Percentiles rank a stretch among this genome's conserved stretches.
Conservation (phyloP, 2,329 filamentous ascomycete species). For the Fusarium xylarioides region DNA sequence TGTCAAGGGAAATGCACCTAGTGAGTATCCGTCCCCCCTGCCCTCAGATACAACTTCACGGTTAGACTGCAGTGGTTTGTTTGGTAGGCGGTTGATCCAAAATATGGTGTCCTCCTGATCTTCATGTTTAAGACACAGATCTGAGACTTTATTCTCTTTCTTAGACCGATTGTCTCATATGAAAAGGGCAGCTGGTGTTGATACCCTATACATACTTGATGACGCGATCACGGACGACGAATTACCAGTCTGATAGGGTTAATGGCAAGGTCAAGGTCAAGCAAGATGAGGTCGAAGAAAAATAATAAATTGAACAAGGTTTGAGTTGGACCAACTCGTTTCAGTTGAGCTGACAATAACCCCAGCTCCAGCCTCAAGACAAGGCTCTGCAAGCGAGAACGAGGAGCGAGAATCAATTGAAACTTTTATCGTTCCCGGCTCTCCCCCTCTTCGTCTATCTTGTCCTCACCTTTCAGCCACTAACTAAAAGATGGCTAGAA, state of each 20-base stretch:
- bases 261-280: not conserved
- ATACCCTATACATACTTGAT: slow-evolving; percentile 14
- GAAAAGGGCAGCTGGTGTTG: slow-evolving; percentile 7
- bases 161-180: slow-evolving; percentile 11
- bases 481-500: not conserved
- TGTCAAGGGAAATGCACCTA: not conserved
- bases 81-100: not conserved
- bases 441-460: not conserved
- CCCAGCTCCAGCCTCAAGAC: not conserved
- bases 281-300: not conserved
- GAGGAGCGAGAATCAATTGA: not conserved
- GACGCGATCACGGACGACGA: slow-evolving; percentile 22
- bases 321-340: not conserved
- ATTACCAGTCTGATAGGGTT: not conserved
- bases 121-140: slow-evolving; percentile 26
- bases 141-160: slow-evolving; percentile 12
- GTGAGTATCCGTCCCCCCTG: not conserved
- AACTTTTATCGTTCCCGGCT: not conserved
- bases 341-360: slow-evolving; percentile 20
- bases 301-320: slow-evolving; percentile 10
- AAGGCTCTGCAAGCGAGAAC: not conserved
- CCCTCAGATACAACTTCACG: not conserved
- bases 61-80: not conserved
- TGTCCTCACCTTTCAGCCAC: not conserved
- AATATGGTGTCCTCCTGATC: not conserved